phyloP scores from a whole-genome alignment of 257 asterid species.

The Sherardia arvensis region DNA sequence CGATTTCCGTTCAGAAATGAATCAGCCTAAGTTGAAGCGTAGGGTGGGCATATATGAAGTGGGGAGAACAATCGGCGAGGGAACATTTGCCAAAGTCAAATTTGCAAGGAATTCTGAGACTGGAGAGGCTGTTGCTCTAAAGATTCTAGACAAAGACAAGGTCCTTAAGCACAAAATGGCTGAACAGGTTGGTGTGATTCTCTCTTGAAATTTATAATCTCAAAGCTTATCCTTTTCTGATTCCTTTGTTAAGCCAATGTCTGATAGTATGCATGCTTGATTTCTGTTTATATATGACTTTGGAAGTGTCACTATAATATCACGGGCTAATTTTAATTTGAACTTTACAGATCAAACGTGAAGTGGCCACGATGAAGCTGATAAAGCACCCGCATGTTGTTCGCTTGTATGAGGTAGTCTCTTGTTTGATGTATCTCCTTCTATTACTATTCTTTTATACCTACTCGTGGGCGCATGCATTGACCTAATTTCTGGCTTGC shows the following conservation, averaged over 20 bases:
- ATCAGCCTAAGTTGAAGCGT: constrained; percentile 55
- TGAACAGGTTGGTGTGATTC: constrained; percentile 53
- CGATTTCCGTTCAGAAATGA: constrained; percentile 32
- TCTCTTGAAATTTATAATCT: background rate
- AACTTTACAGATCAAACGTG: constrained; percentile 68
- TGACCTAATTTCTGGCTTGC: background rate
- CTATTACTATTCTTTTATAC: background rate
- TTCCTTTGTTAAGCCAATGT: background rate
- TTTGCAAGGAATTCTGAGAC: constrained; percentile 80
- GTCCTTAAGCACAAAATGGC: constrained; percentile 94
- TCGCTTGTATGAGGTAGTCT: constrained; percentile 56
- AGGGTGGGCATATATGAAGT: constrained; percentile 79
- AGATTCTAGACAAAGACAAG: constrained; percentile 86
- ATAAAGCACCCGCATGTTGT: constrained; percentile 83
- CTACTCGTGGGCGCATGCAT: background rate
- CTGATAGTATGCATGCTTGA: background rate
- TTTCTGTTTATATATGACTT: background rate
- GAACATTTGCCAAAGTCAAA: constrained; percentile 88
- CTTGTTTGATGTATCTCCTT: constrained; percentile 12
- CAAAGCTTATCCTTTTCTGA: background rate
- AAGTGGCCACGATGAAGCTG: constrained; percentile 85
- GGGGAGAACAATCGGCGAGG: constrained; percentile 94
- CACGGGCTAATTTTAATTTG: constrained; percentile 5
- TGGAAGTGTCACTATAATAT: constrained; percentile 12
- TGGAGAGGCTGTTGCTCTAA: constrained; percentile 69